Evolutionary conservation across 306 rosid species (phyloP).

Genomic region (Castanea mollissima): DNA sequence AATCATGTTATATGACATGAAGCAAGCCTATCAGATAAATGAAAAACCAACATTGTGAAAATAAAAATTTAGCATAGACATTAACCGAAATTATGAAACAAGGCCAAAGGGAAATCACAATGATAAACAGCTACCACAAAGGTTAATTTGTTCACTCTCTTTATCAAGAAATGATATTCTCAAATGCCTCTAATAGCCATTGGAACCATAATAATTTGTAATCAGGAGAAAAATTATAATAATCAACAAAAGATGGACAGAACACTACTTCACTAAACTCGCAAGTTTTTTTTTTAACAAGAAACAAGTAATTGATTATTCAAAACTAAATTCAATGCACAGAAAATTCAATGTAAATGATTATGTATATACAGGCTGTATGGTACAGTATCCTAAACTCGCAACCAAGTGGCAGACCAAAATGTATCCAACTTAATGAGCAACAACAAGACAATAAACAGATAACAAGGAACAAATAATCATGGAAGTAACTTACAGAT

Average conservation of each 20-base stretch:
- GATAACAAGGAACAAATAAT: slow-evolving; percentile 2
- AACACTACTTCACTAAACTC: background rate
- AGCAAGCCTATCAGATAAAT: background rate
- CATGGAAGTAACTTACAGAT: slow-evolving; percentile 46
- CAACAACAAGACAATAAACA: background rate
- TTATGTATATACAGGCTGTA: too few relatives aligned
- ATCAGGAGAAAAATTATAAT: background rate
- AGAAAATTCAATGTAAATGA: too few relatives aligned
- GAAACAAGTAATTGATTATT: too few relatives aligned
- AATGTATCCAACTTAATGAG: background rate
- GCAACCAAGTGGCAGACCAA: background rate
- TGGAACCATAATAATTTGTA: background rate
- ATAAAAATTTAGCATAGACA: background rate
- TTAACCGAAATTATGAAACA: background rate
- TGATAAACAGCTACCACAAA: background rate
- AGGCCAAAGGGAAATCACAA: background rate
- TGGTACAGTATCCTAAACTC: background rate
- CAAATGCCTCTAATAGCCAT: background rate
- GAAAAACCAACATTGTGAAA: background rate
- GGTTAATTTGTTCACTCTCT: background rate
- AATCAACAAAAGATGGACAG: background rate
- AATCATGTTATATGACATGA: background rate
- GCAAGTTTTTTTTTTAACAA: too few relatives aligned
- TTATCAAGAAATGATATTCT: background rate
- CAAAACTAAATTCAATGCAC: too few relatives aligned